Percentiles rank a stretch among this genome's conserved stretches.
Conservation (phyloP, 1,284 basidiomycete genomes). For the Cutaneotrichosporon cavernicola region DNA sequence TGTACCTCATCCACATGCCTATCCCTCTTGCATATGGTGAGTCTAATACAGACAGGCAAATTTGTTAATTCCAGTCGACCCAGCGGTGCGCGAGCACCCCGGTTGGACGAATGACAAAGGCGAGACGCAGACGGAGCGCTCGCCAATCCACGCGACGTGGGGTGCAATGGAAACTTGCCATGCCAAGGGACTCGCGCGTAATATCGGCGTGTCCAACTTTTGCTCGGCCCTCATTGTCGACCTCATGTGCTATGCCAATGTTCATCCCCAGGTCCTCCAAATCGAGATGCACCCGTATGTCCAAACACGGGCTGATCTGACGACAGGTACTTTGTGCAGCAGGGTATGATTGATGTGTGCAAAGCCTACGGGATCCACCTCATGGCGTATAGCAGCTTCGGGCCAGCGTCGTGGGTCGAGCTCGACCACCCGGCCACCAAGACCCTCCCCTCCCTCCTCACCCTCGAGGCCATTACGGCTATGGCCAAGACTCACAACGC, state of each 20-base stretch:
- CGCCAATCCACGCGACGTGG: constrained; percentile 60
- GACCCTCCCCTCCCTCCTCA: constrained; percentile 18
- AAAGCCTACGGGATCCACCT: constrained; percentile 64
- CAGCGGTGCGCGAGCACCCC: constrained; percentile 12
- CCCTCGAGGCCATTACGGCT: constrained; percentile 58
- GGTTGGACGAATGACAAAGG: constrained; percentile 14
- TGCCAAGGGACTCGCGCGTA: constrained; percentile 65
- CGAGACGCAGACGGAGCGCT: constrained; percentile 20
- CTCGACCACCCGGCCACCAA: constrained; percentile 43
- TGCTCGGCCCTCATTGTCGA: constrained; percentile 39
- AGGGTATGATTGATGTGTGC: constrained; percentile 62
- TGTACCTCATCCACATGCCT: constrained; percentile 68
- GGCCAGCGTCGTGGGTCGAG: constrained; percentile 61
- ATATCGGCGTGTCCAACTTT: constrained; percentile 85
- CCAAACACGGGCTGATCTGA: not conserved
- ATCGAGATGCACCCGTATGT: constrained; percentile 67
- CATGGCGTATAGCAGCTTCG: constrained; percentile 77
- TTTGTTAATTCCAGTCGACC: constrained; percentile 10
- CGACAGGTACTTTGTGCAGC: constrained; percentile 61
- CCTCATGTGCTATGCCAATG: constrained; percentile 65
- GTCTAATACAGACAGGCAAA: not conserved
- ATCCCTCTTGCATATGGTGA: constrained; percentile 15
- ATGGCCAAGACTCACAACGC: constrained; percentile 54
- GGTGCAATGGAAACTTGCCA: constrained; percentile 68
- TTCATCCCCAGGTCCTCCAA: constrained; percentile 69